A percentile compares a stretch with the other conserved stretches of the same genome.
Evolutionary conservation across 768 basidiomycete species (phyloP).

Genomic region (Russula emetica): DNA sequence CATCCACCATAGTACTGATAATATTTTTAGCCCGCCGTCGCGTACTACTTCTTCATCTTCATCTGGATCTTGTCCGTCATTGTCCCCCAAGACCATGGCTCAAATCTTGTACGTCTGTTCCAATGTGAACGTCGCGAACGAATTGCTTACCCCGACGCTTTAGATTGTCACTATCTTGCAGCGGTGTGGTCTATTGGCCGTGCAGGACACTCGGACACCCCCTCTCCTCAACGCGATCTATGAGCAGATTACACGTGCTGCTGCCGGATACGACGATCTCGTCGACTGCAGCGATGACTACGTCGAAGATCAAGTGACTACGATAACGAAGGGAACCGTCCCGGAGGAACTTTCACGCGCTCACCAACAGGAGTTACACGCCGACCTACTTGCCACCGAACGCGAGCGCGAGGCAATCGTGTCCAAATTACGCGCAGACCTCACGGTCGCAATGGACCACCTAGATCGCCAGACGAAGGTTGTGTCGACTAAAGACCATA

Average conservation of each 20-base stretch:
- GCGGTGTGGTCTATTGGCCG: not conserved
- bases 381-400: not conserved
- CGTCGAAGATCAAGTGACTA: not conserved
- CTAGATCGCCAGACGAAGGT: not conserved
- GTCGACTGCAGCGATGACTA: not conserved
- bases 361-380: not conserved
- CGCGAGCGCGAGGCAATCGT: not conserved
- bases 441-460: not conserved
- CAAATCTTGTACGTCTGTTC: not conserved
- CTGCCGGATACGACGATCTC: not conserved
- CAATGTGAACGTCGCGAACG: not conserved
- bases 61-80: no score
- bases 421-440: not conserved
- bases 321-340: no score
- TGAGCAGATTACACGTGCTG: constrained; percentile 9
- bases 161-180: constrained; percentile 9
- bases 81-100: no score
- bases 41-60: no score
- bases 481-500: not conserved
- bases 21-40: no score
- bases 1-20: no score
- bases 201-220: constrained; percentile 4
- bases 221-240: constrained; percentile 2
- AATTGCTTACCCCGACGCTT: not conserved
- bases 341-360: constrained; percentile 4